Evolutionary conservation across 805 yeast genomes (phyloP).

Genomic region (Kluyveromyces nonfermentans): DNA sequence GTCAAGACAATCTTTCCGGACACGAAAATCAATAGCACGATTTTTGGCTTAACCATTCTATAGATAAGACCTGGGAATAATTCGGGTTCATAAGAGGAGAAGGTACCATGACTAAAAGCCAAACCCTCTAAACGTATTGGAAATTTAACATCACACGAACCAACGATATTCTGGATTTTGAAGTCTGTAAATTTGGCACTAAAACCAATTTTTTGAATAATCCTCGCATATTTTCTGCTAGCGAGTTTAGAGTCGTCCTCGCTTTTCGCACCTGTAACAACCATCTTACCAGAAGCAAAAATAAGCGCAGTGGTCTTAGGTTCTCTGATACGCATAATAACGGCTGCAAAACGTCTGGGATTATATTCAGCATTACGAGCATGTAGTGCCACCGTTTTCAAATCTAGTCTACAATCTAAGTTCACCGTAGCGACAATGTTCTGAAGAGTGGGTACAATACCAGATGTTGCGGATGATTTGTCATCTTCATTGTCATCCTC

Average conservation of each 20-base stretch:
- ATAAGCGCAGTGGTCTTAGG: conserved; percentile 97
- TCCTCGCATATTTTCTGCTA: conserved; percentile 94
- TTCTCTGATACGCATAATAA: conserved; percentile 97
- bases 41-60: conserved; percentile 99
- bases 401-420: conserved; percentile 88
- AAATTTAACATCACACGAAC: conserved; percentile 96
- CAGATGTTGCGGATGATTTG: conserved; percentile 75
- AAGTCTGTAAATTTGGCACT: conserved; percentile 97
- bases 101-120: conserved; percentile 97
- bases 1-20: conserved; percentile 96
- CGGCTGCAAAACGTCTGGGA: conserved; percentile 98
- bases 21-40: conserved; percentile 89
- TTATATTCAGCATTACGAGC: conserved; percentile 99
- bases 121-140: conserved; percentile 96
- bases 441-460: conserved; percentile 88
- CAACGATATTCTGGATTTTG: conserved; percentile 96
- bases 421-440: conserved; percentile 98
- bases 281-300: conserved; percentile 99
- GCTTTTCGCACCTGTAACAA: conserved; percentile 97
- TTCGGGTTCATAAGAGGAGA: conserved; percentile 97
- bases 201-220: conserved; percentile 94
- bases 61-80: conserved; percentile 95
- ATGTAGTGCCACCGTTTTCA: conserved; percentile 94
- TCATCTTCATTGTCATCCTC: conserved; percentile 17
- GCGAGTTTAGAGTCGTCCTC: conserved; percentile 98